Conservation (phyloP, 306 rosid species). For the Spatholobus suberectus region DNA sequence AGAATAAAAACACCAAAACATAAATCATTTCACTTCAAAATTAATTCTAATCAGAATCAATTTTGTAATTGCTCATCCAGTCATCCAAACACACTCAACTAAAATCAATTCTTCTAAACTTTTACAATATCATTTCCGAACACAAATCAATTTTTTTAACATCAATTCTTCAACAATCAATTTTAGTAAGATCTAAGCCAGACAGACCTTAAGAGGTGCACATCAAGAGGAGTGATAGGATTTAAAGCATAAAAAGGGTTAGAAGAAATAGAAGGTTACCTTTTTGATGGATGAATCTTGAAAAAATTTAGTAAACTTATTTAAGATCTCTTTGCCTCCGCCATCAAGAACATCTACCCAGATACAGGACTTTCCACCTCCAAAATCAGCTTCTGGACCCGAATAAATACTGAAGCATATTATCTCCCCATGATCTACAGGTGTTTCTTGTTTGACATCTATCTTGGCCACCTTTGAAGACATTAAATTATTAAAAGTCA, state of each 20-base stretch:
- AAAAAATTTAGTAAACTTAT: conserved; percentile 77
- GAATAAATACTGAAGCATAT: conserved; percentile 95
- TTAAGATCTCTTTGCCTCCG: conserved; percentile 76
- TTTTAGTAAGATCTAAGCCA: neutral
- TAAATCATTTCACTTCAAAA: no score
- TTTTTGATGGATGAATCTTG: conserved; percentile 78
- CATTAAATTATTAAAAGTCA: conserved; percentile 35
- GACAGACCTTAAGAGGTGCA: neutral
- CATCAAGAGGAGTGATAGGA: conserved; percentile 8
- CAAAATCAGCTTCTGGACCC: conserved; percentile 92
- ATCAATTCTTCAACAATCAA: neutral
- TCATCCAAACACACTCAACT: neutral
- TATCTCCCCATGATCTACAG: conserved; percentile 95
- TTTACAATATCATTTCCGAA: neutral
- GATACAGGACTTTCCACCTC: conserved; percentile 89
- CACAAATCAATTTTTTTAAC: neutral
- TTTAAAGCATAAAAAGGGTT: conserved; percentile 11
- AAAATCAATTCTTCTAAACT: conserved; percentile 10
- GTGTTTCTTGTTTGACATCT: conserved; percentile 88
- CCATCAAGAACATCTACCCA: conserved; percentile 99
- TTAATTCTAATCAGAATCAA: no score
- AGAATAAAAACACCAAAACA: no score
- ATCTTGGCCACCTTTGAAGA: conserved; percentile 83
- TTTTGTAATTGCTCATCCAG: no score
- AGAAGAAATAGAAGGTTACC: conserved; percentile 55